Conservation (phyloP, 2,329 filamentous ascomycete genomes). For the Orbilia oligospora region DNA sequence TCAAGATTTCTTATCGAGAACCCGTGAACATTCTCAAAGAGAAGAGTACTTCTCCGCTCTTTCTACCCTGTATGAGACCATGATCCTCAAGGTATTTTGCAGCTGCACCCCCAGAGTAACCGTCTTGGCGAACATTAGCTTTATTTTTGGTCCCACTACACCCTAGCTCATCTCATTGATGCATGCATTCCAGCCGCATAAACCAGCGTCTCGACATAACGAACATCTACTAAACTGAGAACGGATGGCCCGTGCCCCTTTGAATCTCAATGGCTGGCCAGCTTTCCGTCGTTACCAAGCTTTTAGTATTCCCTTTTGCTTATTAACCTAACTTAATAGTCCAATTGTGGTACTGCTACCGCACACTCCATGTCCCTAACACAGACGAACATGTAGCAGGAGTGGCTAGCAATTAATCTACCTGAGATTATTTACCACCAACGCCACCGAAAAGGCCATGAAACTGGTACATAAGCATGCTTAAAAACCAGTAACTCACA, state of each 20-base stretch:
- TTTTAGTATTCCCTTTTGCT: constrained; percentile 33
- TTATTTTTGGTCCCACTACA: constrained; percentile 21
- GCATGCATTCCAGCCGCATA: constrained; percentile 23
- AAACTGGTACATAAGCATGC: not conserved
- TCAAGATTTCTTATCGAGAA: constrained; percentile 41
- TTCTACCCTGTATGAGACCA: constrained; percentile 1
- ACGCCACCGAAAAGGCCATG: constrained; percentile 4
- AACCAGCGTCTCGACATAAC: constrained; percentile 17
- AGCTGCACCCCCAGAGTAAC: constrained; percentile 40
- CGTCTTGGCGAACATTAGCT: constrained; percentile 53
- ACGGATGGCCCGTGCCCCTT: constrained; percentile 39
- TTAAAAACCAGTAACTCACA: not conserved
- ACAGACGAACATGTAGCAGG: constrained; percentile 8
- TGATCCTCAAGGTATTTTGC: constrained; percentile 28
- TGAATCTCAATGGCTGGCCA: constrained; percentile 41
- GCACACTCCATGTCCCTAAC: not conserved
- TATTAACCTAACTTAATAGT: constrained; percentile 37
- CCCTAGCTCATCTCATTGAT: constrained; percentile 36
- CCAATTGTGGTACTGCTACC: constrained; percentile 26
- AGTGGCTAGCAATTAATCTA: constrained; percentile 34
- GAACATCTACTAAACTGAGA: not conserved
- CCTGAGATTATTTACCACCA: constrained; percentile 39
- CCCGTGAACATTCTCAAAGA: constrained; percentile 13
- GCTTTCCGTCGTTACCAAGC: constrained; percentile 48
- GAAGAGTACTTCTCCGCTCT: constrained; percentile 23